A percentile compares a stretch with the other conserved stretches of the same genome.
phyloP scores from a whole-genome alignment of 257 asterid species.

The Solanum microdontum region DNA sequence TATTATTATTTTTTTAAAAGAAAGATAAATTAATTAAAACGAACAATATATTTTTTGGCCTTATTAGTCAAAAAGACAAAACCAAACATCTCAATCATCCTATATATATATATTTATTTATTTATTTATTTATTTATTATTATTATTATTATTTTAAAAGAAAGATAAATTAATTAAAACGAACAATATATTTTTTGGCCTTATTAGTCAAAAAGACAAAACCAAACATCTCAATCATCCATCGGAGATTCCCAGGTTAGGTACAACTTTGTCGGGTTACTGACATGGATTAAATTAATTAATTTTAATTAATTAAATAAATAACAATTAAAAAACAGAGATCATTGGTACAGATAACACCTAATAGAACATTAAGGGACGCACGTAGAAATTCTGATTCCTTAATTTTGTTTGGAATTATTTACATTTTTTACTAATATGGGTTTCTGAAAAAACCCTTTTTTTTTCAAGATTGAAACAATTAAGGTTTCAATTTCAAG shows the following conservation, averaged over 20 bases:
- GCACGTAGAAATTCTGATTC: neutral
- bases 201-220: constrained; percentile 28
- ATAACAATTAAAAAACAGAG: neutral
- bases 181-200: constrained; percentile 25
- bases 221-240: constrained; percentile 40
- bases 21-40: neutral
- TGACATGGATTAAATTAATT: constrained; percentile 32
- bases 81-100: constrained; percentile 40
- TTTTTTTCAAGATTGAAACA: neutral
- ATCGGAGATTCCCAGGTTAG: constrained; percentile 32
- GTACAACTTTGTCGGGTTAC: constrained; percentile 36
- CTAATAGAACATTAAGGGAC: neutral
- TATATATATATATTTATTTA: too few relatives aligned
- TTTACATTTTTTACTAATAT: neutral
- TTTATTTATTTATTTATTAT: too few relatives aligned
- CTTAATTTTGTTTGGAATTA: neutral
- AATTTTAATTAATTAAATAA: too few relatives aligned
- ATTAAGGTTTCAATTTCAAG: neutral
- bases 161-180: neutral
- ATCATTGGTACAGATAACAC: neutral
- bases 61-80: constrained; percentile 28
- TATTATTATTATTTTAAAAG: too few relatives aligned
- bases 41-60: constrained; percentile 25
- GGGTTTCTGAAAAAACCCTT: neutral
- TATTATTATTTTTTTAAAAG: neutral